Evolutionary conservation across 176 grass and related monocot genomes (phyloP).

Genomic region (Coix lacrymajobi): DNA sequence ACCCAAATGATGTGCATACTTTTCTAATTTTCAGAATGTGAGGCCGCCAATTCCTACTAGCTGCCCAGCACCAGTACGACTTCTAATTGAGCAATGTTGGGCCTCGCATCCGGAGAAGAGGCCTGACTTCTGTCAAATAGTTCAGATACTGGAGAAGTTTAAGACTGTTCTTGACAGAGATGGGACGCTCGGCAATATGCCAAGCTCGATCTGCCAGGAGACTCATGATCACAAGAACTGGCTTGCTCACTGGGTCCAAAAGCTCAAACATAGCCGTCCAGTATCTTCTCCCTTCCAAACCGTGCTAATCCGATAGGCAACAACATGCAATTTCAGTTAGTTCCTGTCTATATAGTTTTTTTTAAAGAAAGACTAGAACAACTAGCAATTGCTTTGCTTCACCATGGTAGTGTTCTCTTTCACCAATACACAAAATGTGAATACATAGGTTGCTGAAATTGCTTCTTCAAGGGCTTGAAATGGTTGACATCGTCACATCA

Average conservation of each 20-base stretch:
- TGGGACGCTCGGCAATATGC: conserved; percentile 61
- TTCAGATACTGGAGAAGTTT: conserved; percentile 80
- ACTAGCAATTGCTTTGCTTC: background rate
- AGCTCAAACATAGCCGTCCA: conserved; percentile 48
- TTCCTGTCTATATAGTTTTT: background rate
- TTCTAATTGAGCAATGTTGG: conserved; percentile 91
- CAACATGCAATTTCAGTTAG: conserved; percentile 3
- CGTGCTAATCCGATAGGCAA: conserved; percentile 21
- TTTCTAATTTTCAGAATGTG: conserved; percentile 66
- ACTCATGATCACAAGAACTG: conserved; percentile 66
- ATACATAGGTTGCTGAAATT: background rate
- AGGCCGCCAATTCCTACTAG: conserved; percentile 63
- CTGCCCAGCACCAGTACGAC: conserved; percentile 57
- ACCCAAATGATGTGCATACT: background rate
- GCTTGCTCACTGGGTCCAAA: conserved; percentile 59
- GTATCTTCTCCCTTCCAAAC: conserved; percentile 3
- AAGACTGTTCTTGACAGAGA: conserved; percentile 48
- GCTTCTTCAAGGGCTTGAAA: background rate
- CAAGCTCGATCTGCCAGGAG: conserved; percentile 41
- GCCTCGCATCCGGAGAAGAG: conserved; percentile 61
- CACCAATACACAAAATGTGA: background rate
- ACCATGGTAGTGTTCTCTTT: background rate
- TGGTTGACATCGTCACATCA: background rate
- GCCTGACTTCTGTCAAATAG: conserved; percentile 83
- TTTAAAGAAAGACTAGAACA: background rate